Evolutionary conservation across 306 rosid genomes (phyloP), one percentile per base, ranked within the genome.

Genomic region (Acmispon strigosus): DNA sequence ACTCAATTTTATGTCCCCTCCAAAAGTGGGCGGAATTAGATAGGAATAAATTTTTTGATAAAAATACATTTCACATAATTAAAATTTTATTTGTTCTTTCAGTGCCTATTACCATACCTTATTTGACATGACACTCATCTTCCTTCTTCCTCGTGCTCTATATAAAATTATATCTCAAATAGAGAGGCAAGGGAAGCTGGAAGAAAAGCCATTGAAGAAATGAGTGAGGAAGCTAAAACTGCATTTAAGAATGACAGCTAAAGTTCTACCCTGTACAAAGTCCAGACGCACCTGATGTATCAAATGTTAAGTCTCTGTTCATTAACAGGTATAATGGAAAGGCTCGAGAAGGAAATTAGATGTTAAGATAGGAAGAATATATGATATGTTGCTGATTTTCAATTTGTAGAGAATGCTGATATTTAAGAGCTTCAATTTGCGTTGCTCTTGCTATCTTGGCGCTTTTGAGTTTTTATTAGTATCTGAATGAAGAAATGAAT

Each of bases 161-260:
- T n/a, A n/a, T n/a, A n/a, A n/a, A n/a, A n/a, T n/a, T n/a, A n/a
- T n/a, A n/a, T n/a, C n/a, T n/a, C n/a, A n/a, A n/a, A n/a, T n/a
- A n/a, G n/a, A n/a, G n/a, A 90, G 96, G 96, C 88, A 20, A 90
- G 84, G 83, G 89, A 87, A 70, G 84, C 88, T 34, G 79, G 91
- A 20, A 84, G 61, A 69, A 86, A 82, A 34, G 89, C 86, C 51
- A 62, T 82, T 69, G 85, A 82, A 80, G 92, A 87, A 81, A 87
- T 90, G 96, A 90, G 86, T 44, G 83, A 71, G 20, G 93, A 87
- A 80, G 39, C 87, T n/a, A 90, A 74, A 77, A 78, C 84, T 22
- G 93, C 96, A 12, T 87, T 79, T 57, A 84, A 87, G 57, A 84
- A 66, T 20, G 85, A n/a, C n/a, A n/a, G n/a, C n/a, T n/a, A n/a